These are phyloP conservation scores for Myxozyma neotropica DNA, from an alignment of 805 yeast species.

Conservation along the genomic window DNA sequence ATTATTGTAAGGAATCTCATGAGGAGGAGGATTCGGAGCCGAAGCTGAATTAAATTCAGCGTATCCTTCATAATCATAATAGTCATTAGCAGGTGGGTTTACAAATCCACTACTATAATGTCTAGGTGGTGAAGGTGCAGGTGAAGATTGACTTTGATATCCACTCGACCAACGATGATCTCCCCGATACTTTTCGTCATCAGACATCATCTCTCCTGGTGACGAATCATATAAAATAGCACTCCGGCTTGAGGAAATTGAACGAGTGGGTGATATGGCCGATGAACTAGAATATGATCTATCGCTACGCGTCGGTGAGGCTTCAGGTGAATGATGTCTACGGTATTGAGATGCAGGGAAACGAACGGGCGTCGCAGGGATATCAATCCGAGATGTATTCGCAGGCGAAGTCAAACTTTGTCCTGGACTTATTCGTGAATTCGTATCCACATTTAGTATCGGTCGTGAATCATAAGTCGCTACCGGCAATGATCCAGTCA, in stretches of 20 bases:
- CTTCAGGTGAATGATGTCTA: neutral
- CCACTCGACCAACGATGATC: neutral
- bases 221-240: neutral
- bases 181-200: neutral
- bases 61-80: neutral
- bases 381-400: no score
- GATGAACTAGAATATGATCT: neutral
- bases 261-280: neutral
- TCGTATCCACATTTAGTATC: no score
- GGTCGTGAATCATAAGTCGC: no score
- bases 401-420: no score
- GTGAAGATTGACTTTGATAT: neutral
- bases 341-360: neutral
- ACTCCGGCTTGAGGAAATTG: neutral
- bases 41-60: no score
- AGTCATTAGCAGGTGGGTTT: neutral
- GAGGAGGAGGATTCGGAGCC: conserved; percentile 7
- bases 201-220: conserved; percentile 5
- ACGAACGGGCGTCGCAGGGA: no score
- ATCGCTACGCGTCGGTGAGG: conserved; percentile 3
- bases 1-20: neutral
- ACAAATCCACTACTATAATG: conserved; percentile 14
- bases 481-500: no score
- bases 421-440: no score
- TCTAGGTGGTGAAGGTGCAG: neutral